Percentiles rank a stretch among this genome's conserved stretches.
Conservation (phyloP, 73 alveolate genomes). For the Stentor coeruleus region DNA sequence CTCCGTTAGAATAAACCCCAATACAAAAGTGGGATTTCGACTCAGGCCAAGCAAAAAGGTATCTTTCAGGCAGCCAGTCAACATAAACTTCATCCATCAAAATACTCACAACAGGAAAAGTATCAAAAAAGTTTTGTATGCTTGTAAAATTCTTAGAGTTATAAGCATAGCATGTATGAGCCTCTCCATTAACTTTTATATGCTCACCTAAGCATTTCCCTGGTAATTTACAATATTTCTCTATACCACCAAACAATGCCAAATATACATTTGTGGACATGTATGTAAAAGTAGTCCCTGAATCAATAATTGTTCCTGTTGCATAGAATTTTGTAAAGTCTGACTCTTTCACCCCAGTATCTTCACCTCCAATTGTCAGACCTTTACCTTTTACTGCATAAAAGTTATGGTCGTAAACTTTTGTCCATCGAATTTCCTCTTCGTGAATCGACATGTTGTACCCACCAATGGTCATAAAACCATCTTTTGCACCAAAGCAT, state of each 20-base stretch:
- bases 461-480: slow-evolving; percentile 79
- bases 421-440: slow-evolving; percentile 37
- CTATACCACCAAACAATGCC: not conserved
- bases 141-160: not conserved
- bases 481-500: slow-evolving; percentile 69
- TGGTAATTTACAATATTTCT: not conserved
- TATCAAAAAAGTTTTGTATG: slow-evolving; percentile 2
- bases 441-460: slow-evolving; percentile 45
- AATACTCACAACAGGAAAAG: slow-evolving; percentile 5
- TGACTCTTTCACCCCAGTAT: not conserved
- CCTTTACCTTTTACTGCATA: not conserved
- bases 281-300: slow-evolving; percentile 82
- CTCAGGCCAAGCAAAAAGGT: slow-evolving; percentile 25
- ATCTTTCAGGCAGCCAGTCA: slow-evolving; percentile 12
- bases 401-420: not conserved
- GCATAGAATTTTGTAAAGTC: slow-evolving; percentile 4
- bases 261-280: slow-evolving; percentile 17
- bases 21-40: not conserved
- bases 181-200: not conserved
- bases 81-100: not conserved
- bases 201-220: not conserved
- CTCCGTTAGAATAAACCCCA: slow-evolving; percentile 15
- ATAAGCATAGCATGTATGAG: slow-evolving; percentile 1
- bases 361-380: not conserved
- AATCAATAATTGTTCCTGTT: slow-evolving; percentile 49